Evolutionary conservation across 169 alveolate species (phyloP), one percentile per base, ranked within the genome.

Genomic region (Eimeria acervulina): DNA sequence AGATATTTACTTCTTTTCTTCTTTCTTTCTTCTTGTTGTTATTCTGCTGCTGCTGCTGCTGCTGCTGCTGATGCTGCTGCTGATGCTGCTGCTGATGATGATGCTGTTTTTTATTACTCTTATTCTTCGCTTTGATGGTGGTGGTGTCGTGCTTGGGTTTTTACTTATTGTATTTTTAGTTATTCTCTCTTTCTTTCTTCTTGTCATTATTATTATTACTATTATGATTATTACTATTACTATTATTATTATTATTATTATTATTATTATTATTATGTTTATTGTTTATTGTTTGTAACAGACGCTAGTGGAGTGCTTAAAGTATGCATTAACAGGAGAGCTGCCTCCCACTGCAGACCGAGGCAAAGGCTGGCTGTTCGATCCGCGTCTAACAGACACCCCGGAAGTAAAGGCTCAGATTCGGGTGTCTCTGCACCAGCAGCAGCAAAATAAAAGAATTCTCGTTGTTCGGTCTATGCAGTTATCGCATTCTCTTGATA

Each of bases 331-430:
- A 55, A 97, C 99, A 33, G 99, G 99, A 12, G 98, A 98, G 40
- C 97, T 99, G 96, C 99, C 99, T 26, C 99, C 99, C 31, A 98
- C 98, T 93, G 98, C 99, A 23, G 98, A 98, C 40, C 98, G 98
- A 80, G 99, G 99, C 26, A 98, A 98, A 92, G 98, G 99, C 47
- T 99, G 99, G 96, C 93, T 99, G 42, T 99, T 98, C 95, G 99
- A 99, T 96, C 99, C 99, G 40, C 96, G 95, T 84, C 96, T 98
- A 70, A 96, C 97, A 19, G 97, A 97, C 13, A 93, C 97, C 10
- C 97, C 98, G 66, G 99, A 98, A 66, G 98, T 98, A 47, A 98
- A 97, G 81, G 99, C 98, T 8, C 99, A 98, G 59, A 98, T 98
- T n/a, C 98, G 98, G 28, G 91, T 98, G 90, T 97, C 15, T 95